phyloP scores from a whole-genome alignment of 352 stramenopile genomes.

The Pythium chondricola region DNA sequence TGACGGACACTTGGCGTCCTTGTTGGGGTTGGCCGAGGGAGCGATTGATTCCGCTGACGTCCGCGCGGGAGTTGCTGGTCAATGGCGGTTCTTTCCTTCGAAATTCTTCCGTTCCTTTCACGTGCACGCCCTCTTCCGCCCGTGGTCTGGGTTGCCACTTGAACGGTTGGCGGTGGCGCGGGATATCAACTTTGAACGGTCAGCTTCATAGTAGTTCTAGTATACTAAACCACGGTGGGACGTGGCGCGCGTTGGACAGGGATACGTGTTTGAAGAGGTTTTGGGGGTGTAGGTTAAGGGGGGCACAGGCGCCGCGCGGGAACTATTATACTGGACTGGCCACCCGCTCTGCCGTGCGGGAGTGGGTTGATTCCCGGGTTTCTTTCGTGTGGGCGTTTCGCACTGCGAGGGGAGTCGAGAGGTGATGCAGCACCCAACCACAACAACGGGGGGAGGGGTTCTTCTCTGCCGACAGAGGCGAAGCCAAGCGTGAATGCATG shows the following conservation, averaged over 20 bases:
- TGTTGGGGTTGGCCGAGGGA: too few species aligned
- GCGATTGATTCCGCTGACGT: too few species aligned
- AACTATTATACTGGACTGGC: too few species aligned
- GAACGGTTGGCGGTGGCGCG: slow-evolving; percentile 5
- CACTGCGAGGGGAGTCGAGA: too few species aligned
- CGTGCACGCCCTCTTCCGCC: slow-evolving; percentile 19
- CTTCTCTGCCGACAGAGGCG: not conserved
- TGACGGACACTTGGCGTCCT: too few species aligned
- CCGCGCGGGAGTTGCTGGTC: too few species aligned
- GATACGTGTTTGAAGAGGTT: slow-evolving; percentile 1
- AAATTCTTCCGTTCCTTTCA: slow-evolving; percentile 20
- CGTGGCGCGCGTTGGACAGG: slow-evolving; percentile 8
- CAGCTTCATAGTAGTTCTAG: slow-evolving; percentile 1
- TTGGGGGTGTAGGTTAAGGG: slow-evolving; percentile 4
- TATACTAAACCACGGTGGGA: slow-evolving; percentile 7
- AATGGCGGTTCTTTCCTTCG: not conserved
- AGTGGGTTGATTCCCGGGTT: not conserved
- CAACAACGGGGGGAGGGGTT: too few species aligned
- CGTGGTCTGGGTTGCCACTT: slow-evolving; percentile 6
- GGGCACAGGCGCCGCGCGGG: not conserved
- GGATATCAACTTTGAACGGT: slow-evolving; percentile 17
- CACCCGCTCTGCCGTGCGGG: slow-evolving; percentile 7
- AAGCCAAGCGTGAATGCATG: too few species aligned
- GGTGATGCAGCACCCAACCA: not conserved
- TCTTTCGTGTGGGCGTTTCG: slow-evolving; percentile 21